Percentiles rank a stretch among this genome's conserved stretches.
Evolutionary conservation across 164 flowering plant genomes (phyloP).

Genomic region (Saururus chinensis): DNA sequence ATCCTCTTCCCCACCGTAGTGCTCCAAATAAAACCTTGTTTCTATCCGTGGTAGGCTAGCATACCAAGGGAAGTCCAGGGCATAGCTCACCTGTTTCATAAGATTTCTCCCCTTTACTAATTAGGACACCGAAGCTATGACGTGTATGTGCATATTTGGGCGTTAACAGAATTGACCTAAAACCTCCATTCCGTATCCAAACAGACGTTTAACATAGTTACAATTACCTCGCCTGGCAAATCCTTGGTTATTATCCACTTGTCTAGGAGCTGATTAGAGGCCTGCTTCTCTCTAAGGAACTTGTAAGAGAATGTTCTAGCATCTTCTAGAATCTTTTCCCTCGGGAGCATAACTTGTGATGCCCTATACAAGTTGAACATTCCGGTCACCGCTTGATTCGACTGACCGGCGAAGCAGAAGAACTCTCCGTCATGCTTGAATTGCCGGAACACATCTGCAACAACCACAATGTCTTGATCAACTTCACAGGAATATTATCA

Average conservation of each 20-base stretch:
- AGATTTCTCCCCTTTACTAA: background rate
- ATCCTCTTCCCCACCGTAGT: constrained; percentile 81
- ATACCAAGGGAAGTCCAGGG: constrained; percentile 75
- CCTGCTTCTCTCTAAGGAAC: constrained; percentile 52
- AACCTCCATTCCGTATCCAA: too few species aligned
- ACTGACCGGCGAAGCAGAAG: constrained; percentile 72
- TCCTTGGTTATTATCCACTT: constrained; percentile 91
- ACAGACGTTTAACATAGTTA: too few species aligned
- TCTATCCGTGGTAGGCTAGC: constrained; percentile 79
- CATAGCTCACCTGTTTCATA: constrained; percentile 51
- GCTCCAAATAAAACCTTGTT: constrained; percentile 71
- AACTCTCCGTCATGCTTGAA: constrained; percentile 69
- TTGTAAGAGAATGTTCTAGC: constrained; percentile 49
- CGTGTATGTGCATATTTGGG: too few species aligned
- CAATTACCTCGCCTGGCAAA: constrained; percentile 73
- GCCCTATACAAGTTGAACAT: constrained; percentile 75
- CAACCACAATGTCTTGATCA: too few species aligned
- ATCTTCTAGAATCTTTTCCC: constrained; percentile 55
- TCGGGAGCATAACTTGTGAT: constrained; percentile 55
- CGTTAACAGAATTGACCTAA: too few species aligned
- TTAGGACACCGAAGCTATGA: background rate
- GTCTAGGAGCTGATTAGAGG: constrained; percentile 44
- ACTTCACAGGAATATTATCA: too few species aligned
- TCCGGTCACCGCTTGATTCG: constrained; percentile 70
- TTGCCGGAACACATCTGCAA: constrained; percentile 51